Conservation (phyloP, 2,329 filamentous ascomycete genomes). For the Zymoseptoria passerinii region DNA sequence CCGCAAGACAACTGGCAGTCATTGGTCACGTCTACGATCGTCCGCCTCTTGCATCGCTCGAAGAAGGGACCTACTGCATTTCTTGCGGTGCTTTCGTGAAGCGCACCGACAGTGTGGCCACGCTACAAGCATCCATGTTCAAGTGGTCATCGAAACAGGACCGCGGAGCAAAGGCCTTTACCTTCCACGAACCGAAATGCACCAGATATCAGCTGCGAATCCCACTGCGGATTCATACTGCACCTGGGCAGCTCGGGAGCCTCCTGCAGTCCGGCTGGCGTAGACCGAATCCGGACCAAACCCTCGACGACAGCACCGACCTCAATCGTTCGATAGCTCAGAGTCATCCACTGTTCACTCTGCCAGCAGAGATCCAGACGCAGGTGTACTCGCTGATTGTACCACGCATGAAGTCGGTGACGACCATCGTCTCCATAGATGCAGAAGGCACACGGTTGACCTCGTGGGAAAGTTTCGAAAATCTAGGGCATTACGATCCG, state of each 20-base stretch:
- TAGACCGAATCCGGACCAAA: not conserved
- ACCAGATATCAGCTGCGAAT: slow-evolving; percentile 15
- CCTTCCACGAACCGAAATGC: not conserved
- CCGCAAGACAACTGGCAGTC: slow-evolving; percentile 25
- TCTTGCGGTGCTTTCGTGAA: slow-evolving; percentile 22
- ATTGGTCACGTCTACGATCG: slow-evolving; percentile 27
- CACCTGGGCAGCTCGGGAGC: not conserved
- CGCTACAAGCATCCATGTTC: slow-evolving; percentile 14
- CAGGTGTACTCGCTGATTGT: slow-evolving; percentile 45
- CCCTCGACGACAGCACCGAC: not conserved
- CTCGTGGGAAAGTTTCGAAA: slow-evolving; percentile 17
- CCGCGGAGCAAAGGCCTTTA: slow-evolving; percentile 11
- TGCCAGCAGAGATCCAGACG: slow-evolving; percentile 55
- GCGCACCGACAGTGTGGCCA: slow-evolving; percentile 18
- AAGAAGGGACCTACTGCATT: slow-evolving; percentile 26
- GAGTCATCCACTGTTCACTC: slow-evolving; percentile 31
- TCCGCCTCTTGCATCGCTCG: slow-evolving; percentile 24
- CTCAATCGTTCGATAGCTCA: not conserved
- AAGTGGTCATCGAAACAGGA: not conserved
- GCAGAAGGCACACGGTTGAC: slow-evolving; percentile 22
- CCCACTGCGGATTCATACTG: slow-evolving; percentile 5
- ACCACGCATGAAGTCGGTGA: slow-evolving; percentile 16
- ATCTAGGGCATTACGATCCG: slow-evolving; percentile 27
- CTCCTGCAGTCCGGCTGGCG: slow-evolving; percentile 15
- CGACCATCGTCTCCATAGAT: slow-evolving; percentile 19